Evolutionary conservation across 805 yeast genomes (phyloP).

Genomic region (Tetrapisispora namnaoensis): DNA sequence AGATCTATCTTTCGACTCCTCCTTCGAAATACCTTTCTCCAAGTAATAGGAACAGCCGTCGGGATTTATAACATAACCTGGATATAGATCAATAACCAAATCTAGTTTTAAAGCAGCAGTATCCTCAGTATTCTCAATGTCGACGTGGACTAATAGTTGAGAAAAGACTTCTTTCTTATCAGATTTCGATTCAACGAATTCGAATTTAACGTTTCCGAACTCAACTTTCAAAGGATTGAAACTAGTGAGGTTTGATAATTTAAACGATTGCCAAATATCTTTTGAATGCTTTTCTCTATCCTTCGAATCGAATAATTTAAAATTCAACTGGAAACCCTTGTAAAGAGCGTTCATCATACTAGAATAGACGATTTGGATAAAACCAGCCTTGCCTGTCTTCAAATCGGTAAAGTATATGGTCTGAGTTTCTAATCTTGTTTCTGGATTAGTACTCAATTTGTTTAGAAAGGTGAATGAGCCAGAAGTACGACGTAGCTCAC

Average conservation of each 20-base stretch:
- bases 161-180: slow-evolving; percentile 2
- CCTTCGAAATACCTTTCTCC: slow-evolving; percentile 34
- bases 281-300: slow-evolving; percentile 20
- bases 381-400: slow-evolving; percentile 34
- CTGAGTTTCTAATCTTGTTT: slow-evolving; percentile 43
- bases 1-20: background rate
- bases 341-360: slow-evolving; percentile 41
- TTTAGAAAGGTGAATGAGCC: slow-evolving; percentile 1
- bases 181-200: slow-evolving; percentile 6
- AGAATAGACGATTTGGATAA: slow-evolving; percentile 45
- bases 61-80: slow-evolving; percentile 69
- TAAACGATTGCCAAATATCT: slow-evolving; percentile 41
- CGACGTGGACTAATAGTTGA: background rate
- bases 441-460: slow-evolving; percentile 2
- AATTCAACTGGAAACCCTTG: slow-evolving; percentile 45
- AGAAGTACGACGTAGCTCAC: slow-evolving; percentile 1
- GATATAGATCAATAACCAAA: slow-evolving; percentile 14
- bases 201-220: slow-evolving; percentile 13
- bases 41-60: slow-evolving; percentile 64
- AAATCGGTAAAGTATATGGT: slow-evolving; percentile 45
- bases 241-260: slow-evolving; percentile 22
- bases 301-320: slow-evolving; percentile 30
- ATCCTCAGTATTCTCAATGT: slow-evolving; percentile 6
- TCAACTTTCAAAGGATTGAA: slow-evolving; percentile 14
- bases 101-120: slow-evolving; percentile 10